Evolutionary conservation across 2,329 filamentous ascomycete genomes (phyloP), one percentile per base, ranked within the genome.

Genomic region (Diaporthe ilicicola): DNA sequence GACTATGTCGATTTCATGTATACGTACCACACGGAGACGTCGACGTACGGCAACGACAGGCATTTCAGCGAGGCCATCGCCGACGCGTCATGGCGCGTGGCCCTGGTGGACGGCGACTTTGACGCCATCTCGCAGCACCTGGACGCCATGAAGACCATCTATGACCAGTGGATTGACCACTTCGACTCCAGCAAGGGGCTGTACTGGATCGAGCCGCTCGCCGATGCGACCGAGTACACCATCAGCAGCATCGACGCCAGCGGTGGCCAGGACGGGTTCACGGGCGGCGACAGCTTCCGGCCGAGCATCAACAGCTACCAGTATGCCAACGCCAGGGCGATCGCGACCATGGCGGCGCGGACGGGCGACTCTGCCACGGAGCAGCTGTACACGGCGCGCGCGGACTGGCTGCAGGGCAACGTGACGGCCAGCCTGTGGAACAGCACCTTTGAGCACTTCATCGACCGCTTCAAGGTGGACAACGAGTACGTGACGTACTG

Each of bases 171-270:
- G 77, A 74, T 76, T 3, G 83, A 84, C 62, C 78, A 79, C 3
- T 81, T 79, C 37, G 82, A 84, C 65, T 73, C 75, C 0, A 75
- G 75, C n/a, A 83, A 84, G 70, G 78, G 77, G 0, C 74, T 84
- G 7, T 84, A 83, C 73, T 84, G 78, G 74, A 79, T 84, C 7
- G 82, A 84, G 64, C 82, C 83, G 0, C 70, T 84, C 1, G 78
- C 79, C 0, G 83, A 84, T 74, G 82, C 83, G 0, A 84, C 82
- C 0, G 83, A 84, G 70, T 84, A 84, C 71, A 84, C 82, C 1
- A 84, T 84, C 55, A 79, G 81, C 0, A 82, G 79, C 51, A 84
- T 84, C 67, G 82, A 84, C 69, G 81, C 83, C 0, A 80, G 77
- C 0, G 77, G 78, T n/a, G 81, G 81, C 4, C 39, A 72, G 22